phyloP scores from a whole-genome alignment of 2,329 filamentous ascomycete species.

The Aspergillus viridinutans region DNA sequence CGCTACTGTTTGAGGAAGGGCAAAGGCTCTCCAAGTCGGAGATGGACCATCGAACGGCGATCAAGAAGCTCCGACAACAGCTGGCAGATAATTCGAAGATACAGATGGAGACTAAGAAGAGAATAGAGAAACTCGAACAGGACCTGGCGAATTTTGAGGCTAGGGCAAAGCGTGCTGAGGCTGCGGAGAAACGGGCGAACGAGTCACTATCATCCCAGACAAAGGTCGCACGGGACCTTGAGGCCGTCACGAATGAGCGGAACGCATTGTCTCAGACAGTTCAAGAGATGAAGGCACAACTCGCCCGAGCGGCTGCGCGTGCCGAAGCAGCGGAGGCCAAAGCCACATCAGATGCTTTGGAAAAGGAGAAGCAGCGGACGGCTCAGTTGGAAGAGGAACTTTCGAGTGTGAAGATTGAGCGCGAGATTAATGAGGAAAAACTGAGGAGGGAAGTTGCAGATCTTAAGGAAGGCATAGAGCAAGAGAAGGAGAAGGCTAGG shows the following conservation, averaged over 20 bases:
- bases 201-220: conserved; percentile 52
- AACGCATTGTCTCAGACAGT: conserved; percentile 63
- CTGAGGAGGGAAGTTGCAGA: conserved; percentile 65
- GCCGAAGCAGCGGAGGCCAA: conserved; percentile 65
- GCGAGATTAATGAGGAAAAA: conserved; percentile 68
- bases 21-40: conserved; percentile 82
- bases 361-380: conserved; percentile 57
- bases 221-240: conserved; percentile 55
- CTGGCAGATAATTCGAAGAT: conserved; percentile 50
- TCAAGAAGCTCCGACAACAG: conserved; percentile 69
- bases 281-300: conserved; percentile 63
- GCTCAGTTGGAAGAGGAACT: conserved; percentile 62
- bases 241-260: conserved; percentile 59
- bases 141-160: conserved; percentile 47
- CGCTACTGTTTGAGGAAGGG: conserved; percentile 85
- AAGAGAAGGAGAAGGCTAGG: conserved; percentile 66
- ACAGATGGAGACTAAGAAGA: conserved; percentile 49
- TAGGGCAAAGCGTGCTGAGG: conserved; percentile 58
- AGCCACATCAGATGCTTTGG: conserved; percentile 62
- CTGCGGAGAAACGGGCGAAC: conserved; percentile 52
- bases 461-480: conserved; percentile 66
- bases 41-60: conserved; percentile 73
- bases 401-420: conserved; percentile 65
- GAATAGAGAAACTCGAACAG: conserved; percentile 58
- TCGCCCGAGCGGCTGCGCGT: conserved; percentile 63